Percentiles rank a stretch among this genome's conserved stretches.
These are phyloP conservation scores for Athelia psychrophila DNA, from an alignment of 1,284 basidiomycete genomes.

Conservation along the genomic window DNA sequence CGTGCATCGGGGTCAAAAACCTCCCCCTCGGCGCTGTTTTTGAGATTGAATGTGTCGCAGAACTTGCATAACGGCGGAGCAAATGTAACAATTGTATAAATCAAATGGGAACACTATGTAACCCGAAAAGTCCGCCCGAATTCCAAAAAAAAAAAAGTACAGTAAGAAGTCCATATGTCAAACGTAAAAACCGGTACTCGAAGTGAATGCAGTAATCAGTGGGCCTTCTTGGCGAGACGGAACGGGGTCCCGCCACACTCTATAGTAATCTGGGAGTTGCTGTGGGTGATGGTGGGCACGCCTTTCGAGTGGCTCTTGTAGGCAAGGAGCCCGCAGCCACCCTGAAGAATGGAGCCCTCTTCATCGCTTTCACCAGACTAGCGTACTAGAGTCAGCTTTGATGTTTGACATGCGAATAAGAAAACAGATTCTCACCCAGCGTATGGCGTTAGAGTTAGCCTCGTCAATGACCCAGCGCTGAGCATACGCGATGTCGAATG, in stretches of 20 bases:
- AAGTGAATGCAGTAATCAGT: no score
- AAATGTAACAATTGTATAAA: neutral
- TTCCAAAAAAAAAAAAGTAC: neutral
- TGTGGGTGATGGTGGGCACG: neutral
- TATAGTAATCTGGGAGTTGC: neutral
- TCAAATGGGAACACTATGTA: neutral
- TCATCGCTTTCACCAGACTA: neutral
- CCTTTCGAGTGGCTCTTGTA: neutral
- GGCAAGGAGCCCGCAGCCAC: neutral
- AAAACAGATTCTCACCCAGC: neutral
- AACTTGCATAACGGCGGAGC: slow-evolving; percentile 22
- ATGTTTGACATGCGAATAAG: neutral
- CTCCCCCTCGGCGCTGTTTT: slow-evolving; percentile 61
- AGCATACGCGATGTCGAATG: neutral
- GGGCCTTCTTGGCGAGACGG: neutral
- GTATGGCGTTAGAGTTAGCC: neutral
- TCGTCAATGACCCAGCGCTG: neutral
- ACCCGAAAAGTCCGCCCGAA: neutral
- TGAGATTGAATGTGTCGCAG: slow-evolving; percentile 66
- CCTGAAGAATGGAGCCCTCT: neutral
- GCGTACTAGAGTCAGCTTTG: neutral
- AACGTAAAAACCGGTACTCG: neutral
- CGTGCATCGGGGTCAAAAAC: slow-evolving; percentile 60
- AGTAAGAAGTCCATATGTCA: neutral
- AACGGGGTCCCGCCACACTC: neutral